Evolutionary conservation across 139 green algal species (phyloP).

Genomic region (Volvox reticuliferus): DNA sequence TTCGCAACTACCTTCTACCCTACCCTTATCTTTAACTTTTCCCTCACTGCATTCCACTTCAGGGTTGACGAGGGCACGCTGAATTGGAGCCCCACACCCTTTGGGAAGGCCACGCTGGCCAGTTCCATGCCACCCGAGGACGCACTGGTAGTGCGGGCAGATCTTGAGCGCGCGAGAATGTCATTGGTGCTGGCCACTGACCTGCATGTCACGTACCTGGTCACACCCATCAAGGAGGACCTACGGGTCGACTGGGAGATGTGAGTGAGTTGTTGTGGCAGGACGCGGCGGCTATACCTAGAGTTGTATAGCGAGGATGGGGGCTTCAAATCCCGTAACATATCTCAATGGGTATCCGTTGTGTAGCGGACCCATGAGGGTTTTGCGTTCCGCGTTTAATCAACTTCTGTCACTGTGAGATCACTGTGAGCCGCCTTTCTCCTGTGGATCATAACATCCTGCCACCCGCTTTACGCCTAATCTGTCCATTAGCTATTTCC

Average conservation of each 20-base stretch:
- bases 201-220: constrained; percentile 91
- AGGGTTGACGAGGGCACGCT: constrained; percentile 21
- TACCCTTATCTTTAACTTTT: neutral
- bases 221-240: constrained; percentile 77
- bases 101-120: constrained; percentile 80
- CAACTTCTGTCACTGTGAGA: too few relatives aligned
- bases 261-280: constrained; percentile 17
- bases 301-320: too few relatives aligned
- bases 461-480: neutral
- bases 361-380: too few relatives aligned
- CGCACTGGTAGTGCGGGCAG: constrained; percentile 70
- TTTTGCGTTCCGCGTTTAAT: too few relatives aligned
- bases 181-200: constrained; percentile 82
- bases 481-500: constrained; percentile 30
- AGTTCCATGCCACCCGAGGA: constrained; percentile 71
- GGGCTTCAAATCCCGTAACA: too few relatives aligned
- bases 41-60: neutral
- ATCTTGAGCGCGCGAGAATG: constrained; percentile 74
- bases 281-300: too few relatives aligned
- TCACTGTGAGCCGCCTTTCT: too few relatives aligned
- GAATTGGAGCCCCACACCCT: constrained; percentile 59
- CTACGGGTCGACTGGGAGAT: constrained; percentile 60
- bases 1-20: too few relatives aligned
- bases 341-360: too few relatives aligned
- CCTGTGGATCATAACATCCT: too few relatives aligned